A percentile compares a stretch with the other conserved stretches of the same genome.
phyloP scores from a whole-genome alignment of 2,329 filamentous ascomycete species.

The Diaporthe batatas region DNA sequence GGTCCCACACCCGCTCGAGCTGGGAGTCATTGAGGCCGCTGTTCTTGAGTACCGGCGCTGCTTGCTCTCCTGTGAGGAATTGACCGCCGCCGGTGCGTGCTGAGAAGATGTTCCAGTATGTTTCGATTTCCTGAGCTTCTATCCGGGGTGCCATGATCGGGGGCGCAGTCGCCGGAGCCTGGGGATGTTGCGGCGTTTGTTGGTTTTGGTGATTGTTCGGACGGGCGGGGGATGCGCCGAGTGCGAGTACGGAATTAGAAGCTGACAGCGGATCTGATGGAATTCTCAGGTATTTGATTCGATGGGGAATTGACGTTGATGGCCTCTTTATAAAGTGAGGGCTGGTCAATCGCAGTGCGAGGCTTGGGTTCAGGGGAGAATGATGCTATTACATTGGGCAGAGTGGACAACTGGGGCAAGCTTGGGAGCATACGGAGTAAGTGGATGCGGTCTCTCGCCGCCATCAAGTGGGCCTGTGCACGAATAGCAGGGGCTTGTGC shows the following conservation, averaged over 20 bases:
- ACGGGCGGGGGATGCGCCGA: neutral
- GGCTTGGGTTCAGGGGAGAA: constrained; percentile 28
- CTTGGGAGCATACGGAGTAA: constrained; percentile 11
- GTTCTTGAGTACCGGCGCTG: constrained; percentile 74
- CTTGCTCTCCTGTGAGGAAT: constrained; percentile 72
- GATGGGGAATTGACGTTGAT: neutral
- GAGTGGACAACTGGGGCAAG: constrained; percentile 20
- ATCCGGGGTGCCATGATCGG: constrained; percentile 70
- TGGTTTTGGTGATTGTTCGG: constrained; percentile 3
- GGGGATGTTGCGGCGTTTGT: constrained; percentile 11
- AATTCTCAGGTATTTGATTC: neutral
- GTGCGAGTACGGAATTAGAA: neutral
- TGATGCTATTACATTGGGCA: constrained; percentile 34
- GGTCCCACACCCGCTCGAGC: constrained; percentile 97
- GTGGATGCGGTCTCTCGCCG: constrained; percentile 20
- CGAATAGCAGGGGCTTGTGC: neutral
- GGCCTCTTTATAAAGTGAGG: constrained; percentile 6
- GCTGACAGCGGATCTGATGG: neutral
- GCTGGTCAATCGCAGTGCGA: neutral
- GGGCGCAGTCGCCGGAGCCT: neutral
- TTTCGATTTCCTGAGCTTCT: constrained; percentile 73
- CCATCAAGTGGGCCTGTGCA: constrained; percentile 23
- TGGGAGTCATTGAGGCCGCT: constrained; percentile 77
- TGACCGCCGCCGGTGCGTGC: constrained; percentile 71
- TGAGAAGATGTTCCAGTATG: constrained; percentile 76